These are phyloP conservation scores for Nakaseomyces glabratus DNA, from an alignment of 1,139 yeast species.

Conservation along the genomic window DNA sequence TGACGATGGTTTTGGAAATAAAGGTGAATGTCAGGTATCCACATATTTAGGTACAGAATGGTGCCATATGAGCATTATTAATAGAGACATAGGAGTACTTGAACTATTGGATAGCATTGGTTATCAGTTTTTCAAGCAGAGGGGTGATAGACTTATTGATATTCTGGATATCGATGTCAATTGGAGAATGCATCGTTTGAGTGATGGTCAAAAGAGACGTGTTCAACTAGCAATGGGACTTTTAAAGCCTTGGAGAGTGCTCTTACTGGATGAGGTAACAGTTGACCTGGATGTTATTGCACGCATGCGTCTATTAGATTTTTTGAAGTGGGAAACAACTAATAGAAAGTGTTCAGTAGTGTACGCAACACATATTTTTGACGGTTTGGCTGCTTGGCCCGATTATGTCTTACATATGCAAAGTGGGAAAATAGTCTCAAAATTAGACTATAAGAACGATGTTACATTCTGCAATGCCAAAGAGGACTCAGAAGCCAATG, in stretches of 20 bases:
- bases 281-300: conserved; percentile 93
- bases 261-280: conserved; percentile 87
- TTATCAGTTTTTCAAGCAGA: conserved; percentile 59
- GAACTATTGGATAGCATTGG: conserved; percentile 76
- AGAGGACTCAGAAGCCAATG: conserved; percentile 15
- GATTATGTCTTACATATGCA: conserved; percentile 73
- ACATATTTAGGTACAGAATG: conserved; percentile 95
- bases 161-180: conserved; percentile 74
- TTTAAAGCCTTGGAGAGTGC: conserved; percentile 77
- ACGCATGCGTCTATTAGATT: conserved; percentile 60
- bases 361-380: conserved; percentile 95
- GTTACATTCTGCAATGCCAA: conserved; percentile 27
- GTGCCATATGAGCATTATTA: conserved; percentile 87
- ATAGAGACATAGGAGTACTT: conserved; percentile 81
- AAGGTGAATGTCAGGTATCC: conserved; percentile 42
- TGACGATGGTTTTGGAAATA: conserved; percentile 24
- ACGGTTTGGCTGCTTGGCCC: conserved; percentile 88
- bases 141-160: conserved; percentile 66
- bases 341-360: conserved; percentile 60
- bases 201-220: conserved; percentile 91
- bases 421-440: conserved; percentile 45
- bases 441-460: conserved; percentile 29
- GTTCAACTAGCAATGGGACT: conserved; percentile 93
- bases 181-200: conserved; percentile 88
- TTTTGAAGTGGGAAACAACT: conserved; percentile 61